These are phyloP conservation scores for Penicillium expansum DNA, from an alignment of 2,329 filamentous ascomycete species.

Conservation along the genomic window DNA sequence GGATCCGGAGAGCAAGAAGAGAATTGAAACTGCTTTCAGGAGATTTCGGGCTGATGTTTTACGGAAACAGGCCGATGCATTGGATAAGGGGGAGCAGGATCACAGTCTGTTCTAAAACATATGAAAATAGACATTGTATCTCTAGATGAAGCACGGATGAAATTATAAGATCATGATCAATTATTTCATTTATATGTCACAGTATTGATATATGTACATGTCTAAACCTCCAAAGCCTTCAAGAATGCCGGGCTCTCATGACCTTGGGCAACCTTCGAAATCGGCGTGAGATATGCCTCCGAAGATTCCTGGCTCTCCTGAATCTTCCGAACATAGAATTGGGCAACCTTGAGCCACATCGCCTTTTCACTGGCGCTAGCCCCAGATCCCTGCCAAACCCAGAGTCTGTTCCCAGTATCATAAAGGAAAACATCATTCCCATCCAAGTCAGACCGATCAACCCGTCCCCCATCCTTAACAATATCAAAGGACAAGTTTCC, in stretches of 20 bases:
- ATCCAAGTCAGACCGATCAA: slow-evolving; percentile 58
- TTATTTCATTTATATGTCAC: not conserved
- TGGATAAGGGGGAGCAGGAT: slow-evolving; percentile 48
- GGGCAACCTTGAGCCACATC: slow-evolving; percentile 50
- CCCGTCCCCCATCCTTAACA: slow-evolving; percentile 53
- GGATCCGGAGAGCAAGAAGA: slow-evolving; percentile 53
- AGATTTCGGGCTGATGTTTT: slow-evolving; percentile 63
- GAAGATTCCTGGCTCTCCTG: slow-evolving; percentile 21
- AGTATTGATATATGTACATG: slow-evolving; percentile 4
- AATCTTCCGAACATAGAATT: slow-evolving; percentile 29
- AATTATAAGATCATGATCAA: not conserved
- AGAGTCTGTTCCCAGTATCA: slow-evolving; percentile 57
- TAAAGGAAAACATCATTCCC: slow-evolving; percentile 64
- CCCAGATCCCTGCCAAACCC: slow-evolving; percentile 64
- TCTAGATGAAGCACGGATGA: not conserved
- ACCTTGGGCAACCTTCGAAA: slow-evolving; percentile 31
- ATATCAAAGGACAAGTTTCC: slow-evolving; percentile 58
- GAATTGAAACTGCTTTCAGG: slow-evolving; percentile 63
- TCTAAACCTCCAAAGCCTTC: slow-evolving; percentile 23
- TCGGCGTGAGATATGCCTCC: slow-evolving; percentile 27
- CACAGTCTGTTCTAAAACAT: slow-evolving; percentile 23
- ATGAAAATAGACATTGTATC: not conserved
- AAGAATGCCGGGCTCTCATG: slow-evolving; percentile 31
- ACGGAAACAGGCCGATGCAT: slow-evolving; percentile 54
- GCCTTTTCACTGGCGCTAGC: slow-evolving; percentile 60